Base-by-base conservation (phyloP, 148 eudicot species). In the Tetragonia tetragonoides region DNA sequence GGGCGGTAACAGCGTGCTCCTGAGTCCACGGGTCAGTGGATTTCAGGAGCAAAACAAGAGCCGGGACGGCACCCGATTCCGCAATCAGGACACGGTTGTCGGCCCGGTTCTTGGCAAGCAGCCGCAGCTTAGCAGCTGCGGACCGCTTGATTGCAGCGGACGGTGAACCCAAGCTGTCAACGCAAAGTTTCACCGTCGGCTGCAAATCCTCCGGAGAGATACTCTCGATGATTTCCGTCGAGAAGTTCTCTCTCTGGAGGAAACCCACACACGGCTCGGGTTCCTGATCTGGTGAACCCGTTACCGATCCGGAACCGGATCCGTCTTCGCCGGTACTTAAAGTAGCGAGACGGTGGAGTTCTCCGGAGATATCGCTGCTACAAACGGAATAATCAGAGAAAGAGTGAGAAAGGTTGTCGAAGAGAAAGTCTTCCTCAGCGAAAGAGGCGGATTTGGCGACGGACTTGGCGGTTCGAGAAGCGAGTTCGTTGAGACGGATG, bases 311-410 rank as follows among this genome's bases (percentile, higher is more conserved):
- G 66, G 78, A 54, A 66, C 9, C 69, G 80, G 18, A 81, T 18
- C 62, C 62, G 76, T 21, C 34, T 0, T 16, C 24, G 44, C 78
- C 61, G 2, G 72, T 39, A 3, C 59, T 62, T 0, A 70, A 44
- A 2, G 69, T 74, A 0, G 98, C 97, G 5, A 95, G 83, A 6
- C 96, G 86, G 53, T 88, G 96, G 0, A 95, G 81, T 75, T 95
- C 99, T 53, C 99, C 97, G 78, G 99, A 95, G 23, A 95, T 90
- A 57, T 95, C 99, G 73, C 89, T 85, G 84, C 90, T 85, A 70
- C 93, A 92, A 1, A 87, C 87, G 7, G 97, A 92, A 80, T 84
- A 90, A 38, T 90, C 95, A 46, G 84, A 84, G 76, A 84, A 92
- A 28, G 95, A 86, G 3, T 79, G 87, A 10, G 97, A 92, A 28